Base-by-base conservation (phyloP, 1,284 basidiomycete genomes). In the Cystobasidiaceae sp. region DNA sequence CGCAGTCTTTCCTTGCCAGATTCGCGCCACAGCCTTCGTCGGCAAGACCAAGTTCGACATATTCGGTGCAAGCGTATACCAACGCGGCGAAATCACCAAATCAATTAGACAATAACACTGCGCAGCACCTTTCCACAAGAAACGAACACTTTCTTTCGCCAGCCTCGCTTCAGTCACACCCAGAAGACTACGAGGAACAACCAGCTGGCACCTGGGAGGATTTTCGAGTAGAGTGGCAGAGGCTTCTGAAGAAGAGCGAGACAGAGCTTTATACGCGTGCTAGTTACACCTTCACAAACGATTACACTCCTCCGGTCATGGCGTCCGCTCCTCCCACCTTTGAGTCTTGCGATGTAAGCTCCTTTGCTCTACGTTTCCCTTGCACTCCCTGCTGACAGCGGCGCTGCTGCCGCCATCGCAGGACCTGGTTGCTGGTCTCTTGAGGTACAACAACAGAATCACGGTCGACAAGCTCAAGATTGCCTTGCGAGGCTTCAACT, bases 391-490 rank as follows among this genome's bases (percentile, higher is more conserved):
- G 5, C 5, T 3, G 15, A 4, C 27, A 6, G 4, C 2, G 30
- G 6, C 41, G 17, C 9, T 5, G 2, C 15, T 27, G 7, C 13
- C n/a, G n/a, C n/a, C n/a, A n/a, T n/a, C 34, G 32, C 25, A 62
- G 60, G 48, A 52, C 23, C 60, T 62, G 28, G 39, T 62, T 9
- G 48, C 13, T 3, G 60, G 60, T 27, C 30, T 62, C n/a, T 43
- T 33, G 2, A n/a, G n/a, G n/a, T 15, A 62, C 41, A 54, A n/a
- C 32, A 28, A 45, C 23, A 23, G 60, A 5, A 37, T 62, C 4
- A 64, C 51, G 9, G 61, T 64, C 44, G 61, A 64, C 11, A 49
- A 30, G 23, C 51, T 64, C n/a, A 64, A 64, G 61, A 52, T 32
- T 11, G 23, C 56, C 28, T 56, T 64, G 27, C 41, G 43, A 2